A percentile compares a stretch with the other conserved stretches of the same genome.
These are phyloP conservation scores for Elsinoe arachidis DNA, from an alignment of 2,329 filamentous ascomycete genomes.

Conservation along the genomic window DNA sequence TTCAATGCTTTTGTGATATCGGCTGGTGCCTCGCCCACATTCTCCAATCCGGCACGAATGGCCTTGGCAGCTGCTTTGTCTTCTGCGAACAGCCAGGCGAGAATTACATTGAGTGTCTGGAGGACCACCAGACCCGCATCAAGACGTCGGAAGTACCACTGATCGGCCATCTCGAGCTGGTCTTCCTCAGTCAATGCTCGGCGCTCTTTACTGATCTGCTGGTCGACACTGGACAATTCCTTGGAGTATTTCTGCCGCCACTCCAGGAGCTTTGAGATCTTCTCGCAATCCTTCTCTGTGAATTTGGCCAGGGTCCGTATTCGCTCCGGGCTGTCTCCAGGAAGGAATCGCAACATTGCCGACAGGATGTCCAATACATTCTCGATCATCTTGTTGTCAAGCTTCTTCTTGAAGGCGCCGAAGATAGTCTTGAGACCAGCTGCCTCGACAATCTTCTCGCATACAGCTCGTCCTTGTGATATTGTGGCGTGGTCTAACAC, in stretches of 20 bases:
- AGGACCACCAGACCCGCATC: slow-evolving; percentile 79
- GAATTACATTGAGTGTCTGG: slow-evolving; percentile 72
- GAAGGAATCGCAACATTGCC: slow-evolving; percentile 69
- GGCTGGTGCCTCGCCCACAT: slow-evolving; percentile 56
- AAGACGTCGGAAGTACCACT: slow-evolving; percentile 65
- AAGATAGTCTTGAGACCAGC: slow-evolving; percentile 81
- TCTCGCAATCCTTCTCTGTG: slow-evolving; percentile 87
- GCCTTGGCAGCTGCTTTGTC: slow-evolving; percentile 64
- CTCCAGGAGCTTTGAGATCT: slow-evolving; percentile 62
- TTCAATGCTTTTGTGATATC: slow-evolving; percentile 60
- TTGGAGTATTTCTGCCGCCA: slow-evolving; percentile 63
- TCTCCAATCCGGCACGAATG: slow-evolving; percentile 56
- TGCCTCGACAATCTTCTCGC: slow-evolving; percentile 67
- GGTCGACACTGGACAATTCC: slow-evolving; percentile 54
- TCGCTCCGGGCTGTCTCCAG: slow-evolving; percentile 65
- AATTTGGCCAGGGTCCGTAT: slow-evolving; percentile 89
- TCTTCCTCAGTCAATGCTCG: slow-evolving; percentile 49
- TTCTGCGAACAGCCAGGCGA: slow-evolving; percentile 89
- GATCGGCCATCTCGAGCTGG: slow-evolving; percentile 53
- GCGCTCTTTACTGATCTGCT: slow-evolving; percentile 52
- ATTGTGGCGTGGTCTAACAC: slow-evolving; percentile 74
- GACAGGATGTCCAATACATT: slow-evolving; percentile 80
- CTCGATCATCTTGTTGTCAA: slow-evolving; percentile 59
- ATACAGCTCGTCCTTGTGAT: slow-evolving; percentile 53
- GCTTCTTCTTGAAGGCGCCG: slow-evolving; percentile 76